A percentile compares a stretch with the other conserved stretches of the same genome.
Conservation (phyloP, 2,329 filamentous ascomycete species). For the Colletotrichum sp. region DNA sequence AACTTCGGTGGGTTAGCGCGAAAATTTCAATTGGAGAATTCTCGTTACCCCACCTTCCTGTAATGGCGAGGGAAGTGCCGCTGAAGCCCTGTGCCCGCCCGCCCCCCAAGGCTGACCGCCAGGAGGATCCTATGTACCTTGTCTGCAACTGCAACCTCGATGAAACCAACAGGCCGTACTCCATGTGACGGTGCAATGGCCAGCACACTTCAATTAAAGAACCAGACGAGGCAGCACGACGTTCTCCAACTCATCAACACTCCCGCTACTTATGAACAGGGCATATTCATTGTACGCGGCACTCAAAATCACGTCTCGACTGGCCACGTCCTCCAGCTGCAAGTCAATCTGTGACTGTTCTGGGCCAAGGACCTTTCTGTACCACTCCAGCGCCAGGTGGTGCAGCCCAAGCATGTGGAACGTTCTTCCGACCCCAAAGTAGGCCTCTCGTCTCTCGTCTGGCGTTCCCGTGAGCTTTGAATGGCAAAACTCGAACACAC, state of each 20-base stretch:
- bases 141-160: neutral
- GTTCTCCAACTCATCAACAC: neutral
- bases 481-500: constrained; percentile 77
- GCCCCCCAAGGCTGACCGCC: neutral
- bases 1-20: neutral
- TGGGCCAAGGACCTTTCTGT: constrained; percentile 4
- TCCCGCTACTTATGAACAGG: constrained; percentile 31
- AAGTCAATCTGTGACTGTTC: neutral
- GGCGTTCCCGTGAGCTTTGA: constrained; percentile 46
- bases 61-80: neutral
- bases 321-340: neutral
- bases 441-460: constrained; percentile 72
- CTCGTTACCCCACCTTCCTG: constrained; percentile 9
- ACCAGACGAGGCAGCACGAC: constrained; percentile 2
- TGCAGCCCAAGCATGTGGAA: constrained; percentile 59
- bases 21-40: constrained; percentile 8
- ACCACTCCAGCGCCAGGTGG: constrained; percentile 22
- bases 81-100: neutral
- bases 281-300: constrained; percentile 23
- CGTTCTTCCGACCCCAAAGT: constrained; percentile 79
- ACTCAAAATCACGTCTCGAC: constrained; percentile 7
- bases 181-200: neutral
- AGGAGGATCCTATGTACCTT: neutral
- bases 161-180: neutral
- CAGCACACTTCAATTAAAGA: neutral